Evolutionary conservation across 805 yeast species (phyloP), one percentile per base, ranked within the genome.

Genomic region (Metschnikowia baotianmanensis): DNA sequence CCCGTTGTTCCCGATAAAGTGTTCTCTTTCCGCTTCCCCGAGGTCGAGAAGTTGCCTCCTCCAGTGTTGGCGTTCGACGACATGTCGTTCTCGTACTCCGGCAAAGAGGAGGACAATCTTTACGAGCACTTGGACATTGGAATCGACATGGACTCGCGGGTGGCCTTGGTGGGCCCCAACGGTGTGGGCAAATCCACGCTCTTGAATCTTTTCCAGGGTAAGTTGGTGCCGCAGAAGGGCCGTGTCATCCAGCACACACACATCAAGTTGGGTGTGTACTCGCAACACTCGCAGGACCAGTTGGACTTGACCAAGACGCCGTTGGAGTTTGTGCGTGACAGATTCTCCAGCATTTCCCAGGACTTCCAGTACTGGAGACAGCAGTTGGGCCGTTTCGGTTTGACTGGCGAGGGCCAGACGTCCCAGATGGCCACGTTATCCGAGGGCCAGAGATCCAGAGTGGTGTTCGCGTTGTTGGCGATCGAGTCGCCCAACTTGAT

Each of bases 371-470:
- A 89, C 79, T 86, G 95, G 95, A 87, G 99, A 76, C 87, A 85
- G 57, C 98, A 91, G 73, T 77, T 93, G 58, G 99, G 99, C 61
- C 86, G 97, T 71, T 93, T 85, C 61, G 99, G 99, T 71, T 80
- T 93, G 60, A 91, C 98, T 49, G 99, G 99, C 72, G 98, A 93
- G 72, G 95, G 91, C 50, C 99, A 93, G 76, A 93, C 98, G 42
- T 86, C 96, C 31, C 90, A 88, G 65, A 93, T 93, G 98, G 98
- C 96, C 55, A 93, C 99, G 13, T 71, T 93, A 52, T 90, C 97
- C 15, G 99, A 93, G 77, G 99, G 99, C 68, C 99, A 93, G 78
- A 86, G 98, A 75, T 91, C 98, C 51, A 84, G 99, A 72, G 99
- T 93, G 54, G 99, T 93, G 42, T 93, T 93, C 62, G 98, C 98